Evolutionary conservation across 805 yeast species (phyloP), one percentile per base, ranked within the genome.

Genomic region (Pichia insulana): DNA sequence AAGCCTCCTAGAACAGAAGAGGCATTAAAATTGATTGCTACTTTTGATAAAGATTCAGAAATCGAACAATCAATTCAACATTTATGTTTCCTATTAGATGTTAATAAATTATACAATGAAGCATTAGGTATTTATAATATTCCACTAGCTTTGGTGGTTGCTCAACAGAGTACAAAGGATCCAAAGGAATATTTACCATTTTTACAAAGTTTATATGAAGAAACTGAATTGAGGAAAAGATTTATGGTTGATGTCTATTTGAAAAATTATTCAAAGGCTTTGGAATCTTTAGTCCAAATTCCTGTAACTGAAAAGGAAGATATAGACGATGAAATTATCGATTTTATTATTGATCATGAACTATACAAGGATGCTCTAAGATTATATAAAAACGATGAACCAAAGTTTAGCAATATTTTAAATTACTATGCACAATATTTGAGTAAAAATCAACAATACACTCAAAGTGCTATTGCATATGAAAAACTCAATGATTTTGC

Each of bases 181-280:
- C 99, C 99, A 19, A 87, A 89, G 55, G 99, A 92, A 62, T 92
- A 92, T 53, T 66, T 92, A 40, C 96, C 98, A 40, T 92, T 92
- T 61, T 70, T 92, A 50, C 95, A 87, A 55, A 72, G 78, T 37
- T 67, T 92, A 41, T 82, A 85, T 50, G 75, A 74, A 33, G 84
- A 82, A 59, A 65, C 74, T 1, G 80, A 75, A 6, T 61, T 78
- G 42, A 75, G 95, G 46, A 76, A 80, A 50, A 72, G 74, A 55
- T 89, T 85, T 56, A 61, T 78, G 56, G 83, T 92, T 51, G 97
- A 92, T 58, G 82, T 84, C 39, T 70, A 79, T 56, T 71, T 92
- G 58, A 78, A 80, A 54, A 74, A 78, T 36, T 69, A 71, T 56
- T 74, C 70, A 27, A 78, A 74, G 56, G 97, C 96, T 0, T 65